Percentiles rank a stretch among this genome's conserved stretches.
Conservation (phyloP, 768 basidiomycete species). For the Lentinula detonsa region DNA sequence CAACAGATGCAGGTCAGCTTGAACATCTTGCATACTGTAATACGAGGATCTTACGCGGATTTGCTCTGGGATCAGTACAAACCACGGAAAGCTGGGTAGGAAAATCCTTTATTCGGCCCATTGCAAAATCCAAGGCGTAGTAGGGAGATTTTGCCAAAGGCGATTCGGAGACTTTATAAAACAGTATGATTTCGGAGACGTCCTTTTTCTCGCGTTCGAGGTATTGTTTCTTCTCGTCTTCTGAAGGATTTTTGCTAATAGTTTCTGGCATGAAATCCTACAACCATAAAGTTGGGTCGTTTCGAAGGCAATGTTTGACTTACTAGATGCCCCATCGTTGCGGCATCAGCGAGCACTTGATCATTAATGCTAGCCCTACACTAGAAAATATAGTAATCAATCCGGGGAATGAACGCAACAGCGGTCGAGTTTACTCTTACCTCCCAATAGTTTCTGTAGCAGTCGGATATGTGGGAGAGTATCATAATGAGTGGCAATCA, state of each 20-base stretch:
- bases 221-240: neutral
- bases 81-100: neutral
- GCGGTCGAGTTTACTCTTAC: neutral
- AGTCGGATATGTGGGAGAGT: neutral
- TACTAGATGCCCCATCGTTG: neutral
- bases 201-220: too few species aligned
- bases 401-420: neutral
- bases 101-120: neutral
- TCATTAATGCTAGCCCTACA: neutral
- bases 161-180: neutral
- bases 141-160: neutral
- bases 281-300: too few species aligned
- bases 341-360: neutral
- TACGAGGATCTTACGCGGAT: too few species aligned
- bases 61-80: neutral
- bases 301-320: neutral
- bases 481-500: neutral
- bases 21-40: too few species aligned
- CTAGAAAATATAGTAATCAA: neutral
- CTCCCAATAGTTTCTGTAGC: neutral
- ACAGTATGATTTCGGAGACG: neutral
- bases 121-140: neutral
- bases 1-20: too few species aligned
- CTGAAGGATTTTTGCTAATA: neutral
- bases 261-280: neutral